Conservation (phyloP, 257 asterid species). For the Solanum corneliomulleri region DNA sequence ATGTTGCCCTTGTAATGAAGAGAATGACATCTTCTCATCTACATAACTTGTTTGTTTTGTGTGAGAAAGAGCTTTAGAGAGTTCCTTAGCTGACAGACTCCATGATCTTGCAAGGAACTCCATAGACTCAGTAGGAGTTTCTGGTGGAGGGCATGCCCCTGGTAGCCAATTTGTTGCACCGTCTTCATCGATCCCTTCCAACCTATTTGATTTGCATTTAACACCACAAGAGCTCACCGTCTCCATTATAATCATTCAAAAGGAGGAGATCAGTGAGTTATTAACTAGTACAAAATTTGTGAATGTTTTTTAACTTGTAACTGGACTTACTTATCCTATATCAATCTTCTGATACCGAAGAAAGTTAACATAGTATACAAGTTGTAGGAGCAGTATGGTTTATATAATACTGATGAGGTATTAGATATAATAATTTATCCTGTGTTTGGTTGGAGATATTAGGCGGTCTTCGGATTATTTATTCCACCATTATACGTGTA, state of each 20-base stretch:
- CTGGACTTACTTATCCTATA: not conserved
- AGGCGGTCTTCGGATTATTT: not conserved
- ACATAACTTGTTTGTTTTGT: slow-evolving; percentile 5
- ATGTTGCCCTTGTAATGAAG: slow-evolving; percentile 5
- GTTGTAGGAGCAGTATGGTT: not conserved
- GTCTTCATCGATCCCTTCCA: slow-evolving; percentile 65
- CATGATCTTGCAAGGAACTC: slow-evolving; percentile 86
- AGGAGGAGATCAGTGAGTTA: not conserved
- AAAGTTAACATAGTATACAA: slow-evolving; percentile 3
- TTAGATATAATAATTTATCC: not conserved
- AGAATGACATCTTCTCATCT: slow-evolving; percentile 13
- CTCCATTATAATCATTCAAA: slow-evolving; percentile 5
- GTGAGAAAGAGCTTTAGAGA: slow-evolving; percentile 59
- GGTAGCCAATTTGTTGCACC: slow-evolving; percentile 34
- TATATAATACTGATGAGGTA: not conserved
- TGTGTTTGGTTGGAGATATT: not conserved
- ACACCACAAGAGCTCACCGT: slow-evolving; percentile 12
- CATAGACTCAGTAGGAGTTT: slow-evolving; percentile 84
- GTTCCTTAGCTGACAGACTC: slow-evolving; percentile 73
- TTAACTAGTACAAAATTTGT: not conserved
- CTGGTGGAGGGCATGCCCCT: slow-evolving; percentile 51
- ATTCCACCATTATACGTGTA: not conserved
- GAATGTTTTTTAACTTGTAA: not conserved
- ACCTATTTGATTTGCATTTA: slow-evolving; percentile 29
- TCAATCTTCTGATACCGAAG: not conserved